Evolutionary conservation across 352 stramenopile genomes (phyloP).

Genomic region (Globisporangium sylvaticum): DNA sequence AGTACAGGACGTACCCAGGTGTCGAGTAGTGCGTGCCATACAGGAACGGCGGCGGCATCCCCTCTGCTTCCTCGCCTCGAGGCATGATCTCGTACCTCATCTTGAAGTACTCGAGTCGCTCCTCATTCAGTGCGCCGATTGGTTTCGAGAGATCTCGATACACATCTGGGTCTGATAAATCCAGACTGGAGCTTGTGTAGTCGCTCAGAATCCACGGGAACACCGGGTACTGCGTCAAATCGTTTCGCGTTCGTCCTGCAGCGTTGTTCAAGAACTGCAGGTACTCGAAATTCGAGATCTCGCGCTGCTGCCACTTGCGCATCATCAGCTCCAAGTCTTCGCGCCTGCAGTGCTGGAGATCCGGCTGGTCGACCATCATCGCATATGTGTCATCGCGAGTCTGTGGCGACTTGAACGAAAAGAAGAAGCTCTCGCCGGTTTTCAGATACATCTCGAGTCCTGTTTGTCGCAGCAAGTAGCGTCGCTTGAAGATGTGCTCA

Average conservation of each 20-base stretch:
- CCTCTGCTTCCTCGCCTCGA: slow-evolving; percentile 69
- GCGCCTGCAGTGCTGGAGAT: slow-evolving; percentile 51
- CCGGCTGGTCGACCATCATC: slow-evolving; percentile 76
- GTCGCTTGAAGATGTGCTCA: slow-evolving; percentile 79
- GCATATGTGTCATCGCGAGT: slow-evolving; percentile 82
- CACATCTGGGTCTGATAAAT: slow-evolving; percentile 76
- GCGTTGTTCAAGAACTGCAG: slow-evolving; percentile 88
- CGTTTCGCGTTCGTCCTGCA: slow-evolving; percentile 83
- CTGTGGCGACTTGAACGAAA: slow-evolving; percentile 57
- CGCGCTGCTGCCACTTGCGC: slow-evolving; percentile 73
- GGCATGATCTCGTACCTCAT: slow-evolving; percentile 89
- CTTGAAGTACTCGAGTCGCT: slow-evolving; percentile 86
- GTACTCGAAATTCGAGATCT: slow-evolving; percentile 96
- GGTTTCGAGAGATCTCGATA: slow-evolving; percentile 95
- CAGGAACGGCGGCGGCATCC: slow-evolving; percentile 91
- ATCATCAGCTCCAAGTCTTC: slow-evolving; percentile 68
- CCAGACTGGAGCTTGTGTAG: slow-evolving; percentile 82
- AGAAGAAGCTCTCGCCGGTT: slow-evolving; percentile 74
- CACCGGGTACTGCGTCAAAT: slow-evolving; percentile 95
- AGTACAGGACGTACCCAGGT: slow-evolving; percentile 97
- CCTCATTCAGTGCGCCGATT: slow-evolving; percentile 90
- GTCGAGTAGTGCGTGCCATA: slow-evolving; percentile 95
- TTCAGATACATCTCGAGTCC: slow-evolving; percentile 84
- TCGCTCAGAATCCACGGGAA: slow-evolving; percentile 96
- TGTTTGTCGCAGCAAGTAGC: slow-evolving; percentile 86